phyloP scores from a whole-genome alignment of 2,329 filamentous ascomycete species.

The Ceratocystis albifundus region DNA sequence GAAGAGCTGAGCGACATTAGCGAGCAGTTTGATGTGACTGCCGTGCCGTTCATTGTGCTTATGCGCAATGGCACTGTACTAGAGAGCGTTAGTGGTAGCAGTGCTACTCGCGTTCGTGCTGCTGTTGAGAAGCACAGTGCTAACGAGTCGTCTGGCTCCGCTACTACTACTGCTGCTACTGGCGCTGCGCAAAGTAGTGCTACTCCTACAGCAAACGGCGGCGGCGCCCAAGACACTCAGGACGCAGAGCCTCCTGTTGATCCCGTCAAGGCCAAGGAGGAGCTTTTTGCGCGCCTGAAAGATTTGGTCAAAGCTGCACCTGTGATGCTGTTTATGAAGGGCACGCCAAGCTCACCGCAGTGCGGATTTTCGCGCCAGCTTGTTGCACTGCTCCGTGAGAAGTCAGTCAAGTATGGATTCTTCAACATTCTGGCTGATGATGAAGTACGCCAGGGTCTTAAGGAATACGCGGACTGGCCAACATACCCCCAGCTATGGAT shows the following conservation, averaged over 20 bases:
- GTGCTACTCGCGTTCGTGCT: conserved; percentile 70
- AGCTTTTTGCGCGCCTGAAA: conserved; percentile 65
- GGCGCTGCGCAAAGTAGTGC: conserved; percentile 31
- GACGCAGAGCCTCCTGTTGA: conserved; percentile 32
- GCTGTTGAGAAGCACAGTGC: conserved; percentile 71
- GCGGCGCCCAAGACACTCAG: neutral
- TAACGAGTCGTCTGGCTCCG: conserved; percentile 28
- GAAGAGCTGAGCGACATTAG: conserved; percentile 88
- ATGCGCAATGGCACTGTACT: conserved; percentile 63
- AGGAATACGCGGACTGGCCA: conserved; percentile 97
- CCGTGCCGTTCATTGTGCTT: conserved; percentile 84
- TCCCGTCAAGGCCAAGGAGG: conserved; percentile 60
- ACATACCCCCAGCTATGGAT: conserved; percentile 95
- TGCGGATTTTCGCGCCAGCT: conserved; percentile 90
- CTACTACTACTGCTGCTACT: conserved; percentile 28
- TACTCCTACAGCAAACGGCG: conserved; percentile 30
- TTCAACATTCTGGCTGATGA: conserved; percentile 98
- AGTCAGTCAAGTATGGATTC: conserved; percentile 91
- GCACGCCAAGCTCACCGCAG: conserved; percentile 75
- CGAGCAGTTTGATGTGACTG: conserved; percentile 86
- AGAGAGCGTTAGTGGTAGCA: conserved; percentile 80
- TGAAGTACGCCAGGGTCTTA: conserved; percentile 88
- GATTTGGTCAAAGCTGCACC: conserved; percentile 90
- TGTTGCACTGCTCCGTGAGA: conserved; percentile 74
- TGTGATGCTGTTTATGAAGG: conserved; percentile 83